These are phyloP conservation scores for Annona squamosa DNA, from an alignment of 164 flowering plant genomes.

Conservation along the genomic window DNA sequence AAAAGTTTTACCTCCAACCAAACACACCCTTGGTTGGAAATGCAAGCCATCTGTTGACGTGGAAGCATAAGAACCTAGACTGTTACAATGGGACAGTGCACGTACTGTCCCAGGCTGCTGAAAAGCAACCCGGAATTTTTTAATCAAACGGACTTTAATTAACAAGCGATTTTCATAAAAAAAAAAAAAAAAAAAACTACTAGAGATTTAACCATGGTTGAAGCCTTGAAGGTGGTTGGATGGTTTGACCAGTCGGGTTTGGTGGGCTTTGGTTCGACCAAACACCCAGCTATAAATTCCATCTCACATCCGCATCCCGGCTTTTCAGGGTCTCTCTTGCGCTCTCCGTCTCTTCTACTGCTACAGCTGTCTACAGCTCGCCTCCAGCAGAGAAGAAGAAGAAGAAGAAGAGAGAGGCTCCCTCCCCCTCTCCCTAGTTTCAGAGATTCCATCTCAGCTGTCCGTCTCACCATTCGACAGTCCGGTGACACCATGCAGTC, in stretches of 20 bases:
- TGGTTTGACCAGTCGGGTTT: constrained; percentile 53
- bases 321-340: constrained; percentile 12
- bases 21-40: too few species aligned
- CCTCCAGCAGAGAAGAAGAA: too few species aligned
- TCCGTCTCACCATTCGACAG: background rate
- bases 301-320: background rate
- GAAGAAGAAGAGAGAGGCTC: background rate
- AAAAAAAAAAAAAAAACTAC: too few species aligned
- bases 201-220: constrained; percentile 42
- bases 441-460: background rate
- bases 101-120: too few species aligned
- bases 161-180: too few species aligned
- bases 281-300: constrained; percentile 4
- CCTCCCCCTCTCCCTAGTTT: background rate
- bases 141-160: too few species aligned
- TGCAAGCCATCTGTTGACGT: too few species aligned
- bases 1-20: too few species aligned
- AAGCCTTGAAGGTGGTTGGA: constrained; percentile 38
- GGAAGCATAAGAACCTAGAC: too few species aligned
- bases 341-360: background rate
- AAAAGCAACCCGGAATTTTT: too few species aligned
- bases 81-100: too few species aligned
- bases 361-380: background rate
- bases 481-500: constrained; percentile 3
- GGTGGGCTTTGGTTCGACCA: constrained; percentile 45